phyloP scores from a whole-genome alignment of 352 stramenopile genomes.

The Phytophthora podocarpi region DNA sequence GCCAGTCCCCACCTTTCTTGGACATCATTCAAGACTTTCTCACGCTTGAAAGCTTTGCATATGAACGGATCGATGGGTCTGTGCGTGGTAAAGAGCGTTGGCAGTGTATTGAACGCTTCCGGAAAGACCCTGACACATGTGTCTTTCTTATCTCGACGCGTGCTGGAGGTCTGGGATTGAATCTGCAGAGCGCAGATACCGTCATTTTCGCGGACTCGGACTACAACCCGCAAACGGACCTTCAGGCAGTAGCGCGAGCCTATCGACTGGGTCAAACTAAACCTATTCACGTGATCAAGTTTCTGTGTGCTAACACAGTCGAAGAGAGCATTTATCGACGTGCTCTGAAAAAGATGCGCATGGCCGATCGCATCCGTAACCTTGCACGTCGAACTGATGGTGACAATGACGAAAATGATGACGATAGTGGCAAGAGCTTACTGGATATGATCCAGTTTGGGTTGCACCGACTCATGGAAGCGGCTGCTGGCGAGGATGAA shows the following conservation, averaged over 20 bases:
- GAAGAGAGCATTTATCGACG: slow-evolving; percentile 84
- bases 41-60: slow-evolving; percentile 74
- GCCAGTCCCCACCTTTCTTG: slow-evolving; percentile 72
- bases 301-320: slow-evolving; percentile 74
- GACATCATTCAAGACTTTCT: slow-evolving; percentile 86
- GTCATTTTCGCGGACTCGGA: slow-evolving; percentile 84
- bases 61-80: slow-evolving; percentile 80
- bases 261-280: slow-evolving; percentile 80
- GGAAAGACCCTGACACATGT: slow-evolving; percentile 90
- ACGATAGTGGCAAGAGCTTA: slow-evolving; percentile 51
- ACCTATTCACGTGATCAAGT: slow-evolving; percentile 81
- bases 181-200: slow-evolving; percentile 82
- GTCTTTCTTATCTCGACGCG: slow-evolving; percentile 81
- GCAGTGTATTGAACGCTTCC: slow-evolving; percentile 84
- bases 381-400: slow-evolving; percentile 44
- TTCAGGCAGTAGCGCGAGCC: slow-evolving; percentile 72
- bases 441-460: slow-evolving; percentile 81
- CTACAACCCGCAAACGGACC: slow-evolving; percentile 78
- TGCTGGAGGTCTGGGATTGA: slow-evolving; percentile 72
- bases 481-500: slow-evolving; percentile 30
- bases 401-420: slow-evolving; percentile 36
- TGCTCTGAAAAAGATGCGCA: slow-evolving; percentile 69
- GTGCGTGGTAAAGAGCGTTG: slow-evolving; percentile 79
- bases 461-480: slow-evolving; percentile 68
- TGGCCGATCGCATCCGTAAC: slow-evolving; percentile 76